Conservation (phyloP, 176 grass and related monocot species). For the Aegilops umbellulata region DNA sequence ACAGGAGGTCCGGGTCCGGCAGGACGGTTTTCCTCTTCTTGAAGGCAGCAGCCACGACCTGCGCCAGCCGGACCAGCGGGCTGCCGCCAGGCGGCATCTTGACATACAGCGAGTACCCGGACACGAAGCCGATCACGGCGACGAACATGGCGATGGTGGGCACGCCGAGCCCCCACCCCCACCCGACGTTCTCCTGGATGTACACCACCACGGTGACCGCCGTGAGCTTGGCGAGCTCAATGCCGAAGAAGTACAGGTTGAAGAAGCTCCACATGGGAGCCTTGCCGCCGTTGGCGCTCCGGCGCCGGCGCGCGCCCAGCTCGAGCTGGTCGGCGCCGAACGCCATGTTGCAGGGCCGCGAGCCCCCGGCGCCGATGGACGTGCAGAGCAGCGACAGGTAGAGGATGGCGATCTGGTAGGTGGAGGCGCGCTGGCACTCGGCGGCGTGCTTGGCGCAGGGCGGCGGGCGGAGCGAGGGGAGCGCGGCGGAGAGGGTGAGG, state of each 20-base stretch:
- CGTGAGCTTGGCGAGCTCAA: slow-evolving; percentile 47
- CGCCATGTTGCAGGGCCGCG: slow-evolving; percentile 67
- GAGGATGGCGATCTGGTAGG: slow-evolving; percentile 53
- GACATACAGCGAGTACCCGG: slow-evolving; percentile 60
- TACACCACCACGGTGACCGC: slow-evolving; percentile 60
- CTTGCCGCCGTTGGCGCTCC: slow-evolving; percentile 3
- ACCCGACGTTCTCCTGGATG: slow-evolving; percentile 64
- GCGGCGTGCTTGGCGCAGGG: slow-evolving; percentile 20
- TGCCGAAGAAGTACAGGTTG: slow-evolving; percentile 66
- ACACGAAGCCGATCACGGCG: slow-evolving; percentile 51
- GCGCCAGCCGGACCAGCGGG: slow-evolving; percentile 52
- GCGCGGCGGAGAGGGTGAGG: slow-evolving; percentile 61
- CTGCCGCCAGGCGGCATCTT: slow-evolving; percentile 59
- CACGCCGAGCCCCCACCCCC: slow-evolving; percentile 66
- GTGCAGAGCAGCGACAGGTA: slow-evolving; percentile 68
- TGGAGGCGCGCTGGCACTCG: slow-evolving; percentile 50
- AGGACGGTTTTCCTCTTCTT: slow-evolving; percentile 44
- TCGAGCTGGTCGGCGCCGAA: slow-evolving; percentile 84
- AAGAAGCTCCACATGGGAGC: slow-evolving; percentile 54
- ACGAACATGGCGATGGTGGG: slow-evolving; percentile 59
- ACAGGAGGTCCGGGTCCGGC: slow-evolving; percentile 39
- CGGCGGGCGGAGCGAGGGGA: slow-evolving; percentile 59
- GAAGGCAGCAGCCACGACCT: slow-evolving; percentile 49
- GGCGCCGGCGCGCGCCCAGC: slow-evolving; percentile 23
- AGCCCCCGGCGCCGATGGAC: slow-evolving; percentile 64